These are phyloP conservation scores for Lactarius evosmus DNA, from an alignment of 768 basidiomycete genomes.

Conservation along the genomic window DNA sequence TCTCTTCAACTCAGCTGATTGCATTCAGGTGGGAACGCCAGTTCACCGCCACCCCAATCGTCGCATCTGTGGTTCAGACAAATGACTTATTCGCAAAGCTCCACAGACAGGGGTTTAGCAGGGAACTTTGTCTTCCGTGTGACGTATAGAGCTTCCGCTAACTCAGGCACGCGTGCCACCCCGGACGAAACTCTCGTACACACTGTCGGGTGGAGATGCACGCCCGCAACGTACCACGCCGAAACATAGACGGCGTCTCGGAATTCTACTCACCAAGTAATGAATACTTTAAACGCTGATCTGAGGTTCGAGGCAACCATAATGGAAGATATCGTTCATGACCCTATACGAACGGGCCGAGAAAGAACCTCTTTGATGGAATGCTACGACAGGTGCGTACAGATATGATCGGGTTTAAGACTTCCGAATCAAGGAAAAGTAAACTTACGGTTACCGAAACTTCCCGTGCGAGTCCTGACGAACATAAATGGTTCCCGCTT, in stretches of 20 bases:
- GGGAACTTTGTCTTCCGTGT: not conserved
- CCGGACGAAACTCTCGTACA: not conserved
- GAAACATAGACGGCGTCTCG: slow-evolving; percentile 23
- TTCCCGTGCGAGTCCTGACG: slow-evolving; percentile 11
- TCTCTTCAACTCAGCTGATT: not conserved
- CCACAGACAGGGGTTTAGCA: not conserved
- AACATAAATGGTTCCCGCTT: slow-evolving; percentile 9
- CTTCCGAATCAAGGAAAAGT: slow-evolving; percentile 17
- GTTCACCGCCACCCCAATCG: slow-evolving; percentile 10
- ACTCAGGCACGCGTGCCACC: not conserved
- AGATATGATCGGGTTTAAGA: slow-evolving; percentile 23
- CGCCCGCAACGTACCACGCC: not conserved
- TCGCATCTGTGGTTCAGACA: not conserved
- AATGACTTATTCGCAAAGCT: slow-evolving; percentile 1
- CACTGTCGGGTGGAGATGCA: not conserved
- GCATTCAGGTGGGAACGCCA: not conserved
- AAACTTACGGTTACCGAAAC: slow-evolving; percentile 18
- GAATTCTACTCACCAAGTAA: slow-evolving; percentile 16
- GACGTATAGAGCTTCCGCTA: slow-evolving; percentile 16
- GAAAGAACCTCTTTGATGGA: slow-evolving; percentile 19
- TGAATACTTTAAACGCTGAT: slow-evolving; percentile 27
- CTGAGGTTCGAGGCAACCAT: slow-evolving; percentile 14
- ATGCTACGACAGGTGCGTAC: not conserved
- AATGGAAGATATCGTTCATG: slow-evolving; percentile 8
- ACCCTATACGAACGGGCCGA: slow-evolving; percentile 17